phyloP scores from a whole-genome alignment of 2,329 filamentous ascomycete species.

The Plectosphaerella cucumerina region DNA sequence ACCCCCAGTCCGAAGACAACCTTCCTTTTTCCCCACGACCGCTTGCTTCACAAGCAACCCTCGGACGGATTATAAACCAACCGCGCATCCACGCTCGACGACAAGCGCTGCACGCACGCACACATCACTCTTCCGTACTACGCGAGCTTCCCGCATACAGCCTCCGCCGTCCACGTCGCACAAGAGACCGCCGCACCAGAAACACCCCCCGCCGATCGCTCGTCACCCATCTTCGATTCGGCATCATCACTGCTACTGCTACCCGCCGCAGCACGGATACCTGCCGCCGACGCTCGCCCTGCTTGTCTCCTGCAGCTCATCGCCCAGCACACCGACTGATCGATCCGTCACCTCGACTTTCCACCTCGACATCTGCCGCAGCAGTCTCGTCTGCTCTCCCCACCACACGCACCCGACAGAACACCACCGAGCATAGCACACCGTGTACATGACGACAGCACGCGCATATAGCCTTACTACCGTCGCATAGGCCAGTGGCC shows the following conservation, averaged over 20 bases:
- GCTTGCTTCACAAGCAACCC: no score
- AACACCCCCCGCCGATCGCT: neutral
- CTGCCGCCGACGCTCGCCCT: neutral
- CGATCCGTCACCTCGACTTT: no score
- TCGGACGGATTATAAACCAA: no score
- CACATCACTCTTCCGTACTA: no score
- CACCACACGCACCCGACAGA: slow-evolving; percentile 6
- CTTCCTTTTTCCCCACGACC: neutral
- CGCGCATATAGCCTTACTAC: neutral
- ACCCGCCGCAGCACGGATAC: neutral
- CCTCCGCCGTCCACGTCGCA: neutral
- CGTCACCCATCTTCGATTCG: neutral
- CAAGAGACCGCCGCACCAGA: neutral
- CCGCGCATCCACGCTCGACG: no score
- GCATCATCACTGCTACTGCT: neutral
- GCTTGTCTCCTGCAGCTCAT: neutral
- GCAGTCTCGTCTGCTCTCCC: slow-evolving; percentile 3
- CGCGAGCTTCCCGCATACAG: no score
- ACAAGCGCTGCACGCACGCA: no score
- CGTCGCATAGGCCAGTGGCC: slow-evolving; percentile 10
- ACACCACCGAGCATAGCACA: neutral
- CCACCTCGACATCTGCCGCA: no score
- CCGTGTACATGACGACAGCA: slow-evolving; percentile 5
- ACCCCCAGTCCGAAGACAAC: neutral
- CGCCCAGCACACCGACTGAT: neutral